Evolutionary conservation across 768 basidiomycete species (phyloP).

Genomic region (Pisolithus marmoratus): DNA sequence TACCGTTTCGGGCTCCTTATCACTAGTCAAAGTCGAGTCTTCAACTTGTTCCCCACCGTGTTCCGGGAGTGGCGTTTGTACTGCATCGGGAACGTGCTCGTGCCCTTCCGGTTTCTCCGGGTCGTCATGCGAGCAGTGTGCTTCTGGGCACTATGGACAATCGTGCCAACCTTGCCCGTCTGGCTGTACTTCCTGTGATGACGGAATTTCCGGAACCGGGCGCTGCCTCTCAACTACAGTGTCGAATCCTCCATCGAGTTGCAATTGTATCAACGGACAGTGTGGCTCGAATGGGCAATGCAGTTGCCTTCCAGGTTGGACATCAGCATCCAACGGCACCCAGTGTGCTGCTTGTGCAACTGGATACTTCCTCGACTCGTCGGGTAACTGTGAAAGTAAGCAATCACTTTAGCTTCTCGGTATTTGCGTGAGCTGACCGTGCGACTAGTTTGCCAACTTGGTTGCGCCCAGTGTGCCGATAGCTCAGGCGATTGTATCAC

Average conservation of each 20-base stretch:
- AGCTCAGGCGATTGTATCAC: constrained; percentile 63
- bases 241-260: constrained; percentile 52
- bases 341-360: constrained; percentile 67
- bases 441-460: constrained; percentile 60
- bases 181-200: constrained; percentile 67
- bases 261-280: constrained; percentile 79
- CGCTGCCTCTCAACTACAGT: constrained; percentile 53
- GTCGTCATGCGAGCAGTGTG: constrained; percentile 73
- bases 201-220: constrained; percentile 75
- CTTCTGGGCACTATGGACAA: constrained; percentile 69
- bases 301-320: constrained; percentile 74
- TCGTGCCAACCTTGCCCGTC: constrained; percentile 64
- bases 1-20: constrained; percentile 41
- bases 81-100: constrained; percentile 60
- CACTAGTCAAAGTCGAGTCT: constrained; percentile 68
- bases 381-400: constrained; percentile 70
- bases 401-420: constrained; percentile 3
- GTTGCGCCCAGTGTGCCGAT: constrained; percentile 66
- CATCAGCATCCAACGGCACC: constrained; percentile 62
- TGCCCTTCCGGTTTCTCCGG: constrained; percentile 77
- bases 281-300: constrained; percentile 69
- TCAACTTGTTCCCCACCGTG: constrained; percentile 72
- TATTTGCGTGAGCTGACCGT: not conserved
- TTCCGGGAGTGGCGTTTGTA: constrained; percentile 67
- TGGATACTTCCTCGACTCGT: constrained; percentile 69